Base-by-base conservation (phyloP, 2,329 filamentous ascomycete genomes). In the Fusarium austroafricanum region DNA sequence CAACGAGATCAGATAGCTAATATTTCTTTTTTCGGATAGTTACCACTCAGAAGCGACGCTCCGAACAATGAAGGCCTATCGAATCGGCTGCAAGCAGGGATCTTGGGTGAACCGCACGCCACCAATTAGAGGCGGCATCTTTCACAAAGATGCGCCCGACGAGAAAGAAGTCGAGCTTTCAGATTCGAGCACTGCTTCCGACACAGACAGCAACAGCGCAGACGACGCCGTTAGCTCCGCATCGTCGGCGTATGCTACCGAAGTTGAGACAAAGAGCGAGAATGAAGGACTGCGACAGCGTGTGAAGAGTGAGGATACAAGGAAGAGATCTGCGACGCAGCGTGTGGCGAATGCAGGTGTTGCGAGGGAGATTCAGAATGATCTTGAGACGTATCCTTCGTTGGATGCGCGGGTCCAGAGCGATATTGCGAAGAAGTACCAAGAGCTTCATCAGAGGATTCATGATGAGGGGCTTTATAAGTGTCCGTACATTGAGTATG, bases 21-120 rank as follows among this genome's bases (percentile, higher is more conserved):
- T 57, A 72, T 49, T 28, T 18, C 29, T 15, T 20, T n/a, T 55
- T 51, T 31, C 28, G 28, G 54, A 35, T 53, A 89, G 87, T 67
- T 89, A 88, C 76, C 88, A 90, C 74, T 83, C 81, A 38, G 77
- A 79, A 39, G 77, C 80, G 54, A 86, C 86, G 15, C 75, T 88
- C 29, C 79, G 81, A 47, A 84, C 83, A 50, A 89, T 90, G 86
- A 85, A 83, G 75, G 82, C 83, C 70, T 89, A 84, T 77, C 86
- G 85, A 70, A 87, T 90, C 70, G 88, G 87, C 70, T 84, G 83
- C 71, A 84, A 82, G 73, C 79, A 85, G 55, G 82, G 84, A 65
- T 82, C 82, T 37, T 90, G 87, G 87, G 77, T 78, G 62, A 88
- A 87, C 77, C 80, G 84, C 69, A 84, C 83, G 68, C 87, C 88